Percentiles rank a stretch among this genome's conserved stretches.
Conservation (phyloP, 306 rosid species). For the Dalbergia cultrata region DNA sequence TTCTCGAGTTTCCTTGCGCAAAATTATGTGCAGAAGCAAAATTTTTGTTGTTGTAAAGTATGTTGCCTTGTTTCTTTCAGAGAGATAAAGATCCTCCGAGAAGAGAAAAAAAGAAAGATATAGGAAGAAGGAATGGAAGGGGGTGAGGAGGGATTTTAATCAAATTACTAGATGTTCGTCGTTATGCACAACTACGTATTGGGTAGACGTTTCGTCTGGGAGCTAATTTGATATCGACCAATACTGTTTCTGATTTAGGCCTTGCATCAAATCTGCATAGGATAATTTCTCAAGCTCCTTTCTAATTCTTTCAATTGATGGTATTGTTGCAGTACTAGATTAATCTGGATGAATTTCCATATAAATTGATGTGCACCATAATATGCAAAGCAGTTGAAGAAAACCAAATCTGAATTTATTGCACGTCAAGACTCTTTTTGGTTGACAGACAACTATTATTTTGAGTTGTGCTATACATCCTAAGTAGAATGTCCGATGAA, state of each 20-base stretch:
- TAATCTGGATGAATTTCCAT: background rate
- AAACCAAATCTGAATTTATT: background rate
- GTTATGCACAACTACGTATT: conserved; percentile 38
- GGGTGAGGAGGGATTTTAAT: conserved; percentile 1
- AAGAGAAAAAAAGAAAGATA: conserved; percentile 7
- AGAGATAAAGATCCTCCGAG: conserved; percentile 24
- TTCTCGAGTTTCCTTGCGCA: conserved; percentile 50
- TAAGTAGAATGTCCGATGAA: too few species aligned
- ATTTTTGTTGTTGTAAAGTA: conserved; percentile 61
- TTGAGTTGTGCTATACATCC: too few species aligned
- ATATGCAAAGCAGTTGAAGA: background rate
- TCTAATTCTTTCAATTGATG: conserved; percentile 14
- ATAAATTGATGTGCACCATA: background rate
- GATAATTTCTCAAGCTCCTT: conserved; percentile 14
- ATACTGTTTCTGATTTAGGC: conserved; percentile 42
- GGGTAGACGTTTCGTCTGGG: conserved; percentile 13
- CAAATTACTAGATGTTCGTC: conserved; percentile 38
- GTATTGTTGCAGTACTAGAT: conserved; percentile 2
- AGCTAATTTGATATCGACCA: conserved; percentile 34
- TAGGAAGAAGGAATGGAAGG: background rate
- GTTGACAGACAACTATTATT: background rate
- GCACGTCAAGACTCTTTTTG: background rate
- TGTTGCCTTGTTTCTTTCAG: conserved; percentile 40
- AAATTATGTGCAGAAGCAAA: conserved; percentile 56
- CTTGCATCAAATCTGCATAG: conserved; percentile 36